phyloP scores from a whole-genome alignment of 257 asterid genomes.

The Jacaranda copaia region DNA sequence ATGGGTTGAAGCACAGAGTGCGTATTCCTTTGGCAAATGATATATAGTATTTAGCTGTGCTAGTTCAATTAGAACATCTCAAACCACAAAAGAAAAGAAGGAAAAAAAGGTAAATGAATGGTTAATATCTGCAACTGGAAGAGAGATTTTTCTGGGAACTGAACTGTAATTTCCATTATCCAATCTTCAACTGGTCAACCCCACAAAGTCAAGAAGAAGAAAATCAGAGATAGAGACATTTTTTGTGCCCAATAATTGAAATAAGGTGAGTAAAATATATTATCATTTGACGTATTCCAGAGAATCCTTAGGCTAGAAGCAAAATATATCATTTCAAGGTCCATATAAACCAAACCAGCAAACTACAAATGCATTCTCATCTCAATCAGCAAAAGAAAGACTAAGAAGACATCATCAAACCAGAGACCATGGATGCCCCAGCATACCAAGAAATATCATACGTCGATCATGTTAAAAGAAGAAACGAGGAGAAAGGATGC shows the following conservation, averaged over 20 bases:
- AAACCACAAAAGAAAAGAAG: not conserved
- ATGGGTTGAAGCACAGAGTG: too few species aligned
- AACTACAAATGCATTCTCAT: not conserved
- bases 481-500: slow-evolving; percentile 48
- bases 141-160: not conserved
- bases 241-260: not conserved
- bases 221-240: slow-evolving; percentile 23
- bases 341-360: slow-evolving; percentile 13
- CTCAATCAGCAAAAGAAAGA: not conserved
- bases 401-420: not conserved
- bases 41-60: too few species aligned
- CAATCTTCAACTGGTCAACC: slow-evolving; percentile 6
- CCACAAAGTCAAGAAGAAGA: not conserved
- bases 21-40: too few species aligned
- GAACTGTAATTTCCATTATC: not conserved
- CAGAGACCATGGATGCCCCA: slow-evolving; percentile 41
- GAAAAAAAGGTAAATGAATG: not conserved
- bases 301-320: slow-evolving; percentile 32
- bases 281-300: not conserved
- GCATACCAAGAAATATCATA: slow-evolving; percentile 42
- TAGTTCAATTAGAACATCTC: too few species aligned
- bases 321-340: slow-evolving; percentile 24
- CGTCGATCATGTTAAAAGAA: slow-evolving; percentile 36
- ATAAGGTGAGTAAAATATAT: too few species aligned
- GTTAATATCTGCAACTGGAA: too few species aligned